Conservation (phyloP, 2,329 filamentous ascomycete genomes). For the Kalmusia sp. region DNA sequence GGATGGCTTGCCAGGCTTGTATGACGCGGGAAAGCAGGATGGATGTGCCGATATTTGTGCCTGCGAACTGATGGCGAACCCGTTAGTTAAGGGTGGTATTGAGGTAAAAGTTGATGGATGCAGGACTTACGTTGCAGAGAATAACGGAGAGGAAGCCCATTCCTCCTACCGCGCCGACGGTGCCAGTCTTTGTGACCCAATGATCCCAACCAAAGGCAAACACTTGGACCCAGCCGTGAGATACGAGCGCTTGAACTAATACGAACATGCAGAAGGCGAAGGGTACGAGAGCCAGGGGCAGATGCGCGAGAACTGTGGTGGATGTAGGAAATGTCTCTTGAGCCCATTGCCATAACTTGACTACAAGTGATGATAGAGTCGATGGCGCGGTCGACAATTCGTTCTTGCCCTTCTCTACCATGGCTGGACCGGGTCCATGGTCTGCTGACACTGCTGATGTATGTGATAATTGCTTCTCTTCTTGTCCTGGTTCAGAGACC, state of each 20-base stretch:
- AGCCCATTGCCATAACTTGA: constrained; percentile 61
- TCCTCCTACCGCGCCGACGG: constrained; percentile 71
- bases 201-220: constrained; percentile 78
- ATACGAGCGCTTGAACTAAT: constrained; percentile 74
- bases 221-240: constrained; percentile 76
- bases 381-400: constrained; percentile 23
- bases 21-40: constrained; percentile 75
- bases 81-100: background rate
- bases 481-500: background rate
- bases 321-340: constrained; percentile 76
- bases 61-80: constrained; percentile 65
- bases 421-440: background rate
- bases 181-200: constrained; percentile 74
- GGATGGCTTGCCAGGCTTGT: constrained; percentile 71
- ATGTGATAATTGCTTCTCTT: constrained; percentile 10
- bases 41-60: constrained; percentile 78
- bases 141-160: constrained; percentile 77
- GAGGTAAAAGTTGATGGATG: background rate
- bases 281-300: constrained; percentile 72
- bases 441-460: background rate
- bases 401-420: background rate
- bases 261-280: constrained; percentile 80
- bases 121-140: constrained; percentile 70
- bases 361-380: constrained; percentile 62
- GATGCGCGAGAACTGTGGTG: constrained; percentile 68